phyloP scores from a whole-genome alignment of 129 eudicot genomes.

The Flaveria robusta region DNA sequence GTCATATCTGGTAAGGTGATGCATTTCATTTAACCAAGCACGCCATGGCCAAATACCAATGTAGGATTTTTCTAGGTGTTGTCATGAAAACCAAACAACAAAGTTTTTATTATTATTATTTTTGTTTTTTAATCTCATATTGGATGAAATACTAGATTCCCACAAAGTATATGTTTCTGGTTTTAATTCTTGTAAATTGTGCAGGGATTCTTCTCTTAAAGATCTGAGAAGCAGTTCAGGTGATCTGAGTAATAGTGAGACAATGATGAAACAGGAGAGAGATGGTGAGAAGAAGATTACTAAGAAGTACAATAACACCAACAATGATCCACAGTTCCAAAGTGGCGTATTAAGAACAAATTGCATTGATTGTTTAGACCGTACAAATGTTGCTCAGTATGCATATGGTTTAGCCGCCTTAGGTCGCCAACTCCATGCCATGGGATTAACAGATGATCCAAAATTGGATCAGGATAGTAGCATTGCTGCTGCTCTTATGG shows the following conservation, averaged over 20 bases:
- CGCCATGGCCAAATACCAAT: not conserved
- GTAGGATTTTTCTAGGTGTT: not conserved
- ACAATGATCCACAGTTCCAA: constrained; percentile 66
- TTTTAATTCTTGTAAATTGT: constrained; percentile 20
- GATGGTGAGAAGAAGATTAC: constrained; percentile 39
- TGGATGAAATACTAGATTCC: not conserved
- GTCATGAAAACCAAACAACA: not conserved
- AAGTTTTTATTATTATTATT: too few relatives aligned
- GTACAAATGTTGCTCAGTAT: constrained; percentile 98
- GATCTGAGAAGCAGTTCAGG: constrained; percentile 75
- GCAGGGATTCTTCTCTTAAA: constrained; percentile 78
- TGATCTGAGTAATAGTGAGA: constrained; percentile 59
- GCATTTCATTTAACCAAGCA: not conserved
- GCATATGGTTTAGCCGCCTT: constrained; percentile 93
- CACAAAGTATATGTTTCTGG: constrained; percentile 3
- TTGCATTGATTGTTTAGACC: constrained; percentile 93
- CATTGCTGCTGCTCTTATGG: constrained; percentile 92
- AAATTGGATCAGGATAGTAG: constrained; percentile 89
- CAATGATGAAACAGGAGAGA: constrained; percentile 45
- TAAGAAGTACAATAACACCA: constrained; percentile 39
- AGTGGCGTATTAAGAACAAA: constrained; percentile 93
- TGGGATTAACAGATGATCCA: constrained; percentile 73
- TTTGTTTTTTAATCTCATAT: not conserved
- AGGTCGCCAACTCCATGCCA: constrained; percentile 87
- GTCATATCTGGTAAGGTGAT: not conserved